Conservation (phyloP, 768 basidiomycete genomes). For the Thelephora aurantiotincta region DNA sequence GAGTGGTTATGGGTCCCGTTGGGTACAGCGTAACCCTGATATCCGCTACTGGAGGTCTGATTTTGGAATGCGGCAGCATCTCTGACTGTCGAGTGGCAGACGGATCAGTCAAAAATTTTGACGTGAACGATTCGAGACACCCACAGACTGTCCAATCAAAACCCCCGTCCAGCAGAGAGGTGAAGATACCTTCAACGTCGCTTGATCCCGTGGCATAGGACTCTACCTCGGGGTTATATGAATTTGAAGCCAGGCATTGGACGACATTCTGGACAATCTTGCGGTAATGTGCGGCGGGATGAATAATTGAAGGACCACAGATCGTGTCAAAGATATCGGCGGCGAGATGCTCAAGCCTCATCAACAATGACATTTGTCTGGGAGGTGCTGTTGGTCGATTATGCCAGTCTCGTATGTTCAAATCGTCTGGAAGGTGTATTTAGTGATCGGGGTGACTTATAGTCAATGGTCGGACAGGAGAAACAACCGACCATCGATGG, state of each 20-base stretch:
- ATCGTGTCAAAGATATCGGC: slow-evolving; percentile 3
- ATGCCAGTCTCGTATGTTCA: neutral
- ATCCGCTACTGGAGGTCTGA: neutral
- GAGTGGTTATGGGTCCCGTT: too few relatives aligned
- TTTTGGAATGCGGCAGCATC: neutral
- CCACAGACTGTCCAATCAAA: slow-evolving; percentile 4
- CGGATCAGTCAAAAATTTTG: too few relatives aligned
- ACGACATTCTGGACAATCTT: slow-evolving; percentile 4
- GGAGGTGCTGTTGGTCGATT: neutral
- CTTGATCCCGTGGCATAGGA: neutral
- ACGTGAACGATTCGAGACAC: too few relatives aligned
- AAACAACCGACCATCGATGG: slow-evolving; percentile 2
- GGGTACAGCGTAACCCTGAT: too few relatives aligned
- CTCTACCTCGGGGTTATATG: neutral
- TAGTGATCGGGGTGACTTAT: neutral
- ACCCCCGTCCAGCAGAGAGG: slow-evolving; percentile 3
- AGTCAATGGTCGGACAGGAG: neutral
- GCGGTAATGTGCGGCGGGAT: slow-evolving; percentile 3
- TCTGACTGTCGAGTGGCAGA: neutral
- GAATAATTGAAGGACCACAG: neutral
- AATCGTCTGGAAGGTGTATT: neutral
- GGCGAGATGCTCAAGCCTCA: slow-evolving; percentile 2
- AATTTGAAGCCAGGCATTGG: neutral
- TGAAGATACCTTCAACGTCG: slow-evolving; percentile 2
- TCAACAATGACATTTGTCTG: neutral